phyloP scores from a whole-genome alignment of 2,329 filamentous ascomycete species.

The Cordyceps cateniannulata region DNA sequence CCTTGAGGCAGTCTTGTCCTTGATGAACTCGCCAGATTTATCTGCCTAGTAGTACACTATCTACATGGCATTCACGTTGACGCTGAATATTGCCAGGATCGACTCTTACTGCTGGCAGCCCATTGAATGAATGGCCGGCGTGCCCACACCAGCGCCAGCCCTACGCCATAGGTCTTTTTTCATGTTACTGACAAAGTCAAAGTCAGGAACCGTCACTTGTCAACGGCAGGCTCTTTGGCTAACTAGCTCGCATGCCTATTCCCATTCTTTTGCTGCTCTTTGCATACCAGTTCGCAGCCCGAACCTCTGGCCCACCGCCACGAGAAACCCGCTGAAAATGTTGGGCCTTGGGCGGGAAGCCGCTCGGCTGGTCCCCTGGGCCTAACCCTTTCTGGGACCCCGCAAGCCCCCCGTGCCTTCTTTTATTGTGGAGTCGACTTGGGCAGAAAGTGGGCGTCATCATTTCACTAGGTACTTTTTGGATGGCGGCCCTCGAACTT shows the following conservation, averaged over 20 bases:
- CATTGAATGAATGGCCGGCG: no score
- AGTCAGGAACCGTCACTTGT: no score
- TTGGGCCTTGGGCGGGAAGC: slow-evolving; percentile 5
- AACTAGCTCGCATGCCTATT: not conserved
- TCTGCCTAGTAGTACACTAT: no score
- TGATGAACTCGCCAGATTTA: no score
- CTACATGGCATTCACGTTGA: no score
- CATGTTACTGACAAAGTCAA: no score
- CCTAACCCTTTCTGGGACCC: not conserved
- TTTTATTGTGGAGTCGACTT: not conserved
- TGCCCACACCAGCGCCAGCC: no score
- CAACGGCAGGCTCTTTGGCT: no score
- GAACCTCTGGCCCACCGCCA: not conserved
- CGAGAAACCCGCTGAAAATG: not conserved
- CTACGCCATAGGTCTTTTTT: no score
- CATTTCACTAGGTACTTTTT: not conserved
- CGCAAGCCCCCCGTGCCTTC: not conserved
- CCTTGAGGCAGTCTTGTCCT: no score
- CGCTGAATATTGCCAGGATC: no score
- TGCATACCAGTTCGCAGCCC: not conserved
- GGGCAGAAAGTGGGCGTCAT: slow-evolving; percentile 8
- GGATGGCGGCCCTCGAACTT: not conserved
- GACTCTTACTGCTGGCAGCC: no score
- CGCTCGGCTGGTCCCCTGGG: slow-evolving; percentile 1
- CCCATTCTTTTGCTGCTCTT: not conserved